Percentiles rank a stretch among this genome's conserved stretches.
These are phyloP conservation scores for Pyracantha coccinea DNA, from an alignment of 331 rosid species.

Conservation along the genomic window DNA sequence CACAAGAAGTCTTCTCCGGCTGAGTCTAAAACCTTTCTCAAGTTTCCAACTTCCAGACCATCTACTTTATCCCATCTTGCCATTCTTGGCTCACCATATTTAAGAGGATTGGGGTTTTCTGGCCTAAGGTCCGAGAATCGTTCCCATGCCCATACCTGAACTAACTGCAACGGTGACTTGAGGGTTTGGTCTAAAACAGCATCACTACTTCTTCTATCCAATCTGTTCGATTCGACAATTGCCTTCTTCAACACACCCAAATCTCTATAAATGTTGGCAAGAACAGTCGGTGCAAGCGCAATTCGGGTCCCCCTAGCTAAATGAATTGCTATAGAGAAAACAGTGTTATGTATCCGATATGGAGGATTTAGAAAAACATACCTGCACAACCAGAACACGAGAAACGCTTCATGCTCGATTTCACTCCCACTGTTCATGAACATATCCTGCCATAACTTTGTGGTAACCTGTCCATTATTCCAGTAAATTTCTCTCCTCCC, in stretches of 20 bases:
- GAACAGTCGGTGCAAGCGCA: constrained; percentile 49
- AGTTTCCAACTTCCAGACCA: background rate
- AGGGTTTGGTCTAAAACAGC: background rate
- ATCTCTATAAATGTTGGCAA: constrained; percentile 30
- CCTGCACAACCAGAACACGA: constrained; percentile 40
- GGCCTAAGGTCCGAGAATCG: constrained; percentile 11
- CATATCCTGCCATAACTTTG: too few species aligned
- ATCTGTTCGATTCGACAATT: too few species aligned
- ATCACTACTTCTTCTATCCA: background rate
- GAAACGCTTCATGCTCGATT: constrained; percentile 53
- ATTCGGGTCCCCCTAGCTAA: constrained; percentile 33
- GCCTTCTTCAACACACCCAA: too few species aligned
- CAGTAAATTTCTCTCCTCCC: too few species aligned
- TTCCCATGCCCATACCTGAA: constrained; percentile 35
- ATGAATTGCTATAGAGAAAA: constrained; percentile 36
- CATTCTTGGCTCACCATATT: constrained; percentile 4
- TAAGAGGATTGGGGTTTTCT: background rate
- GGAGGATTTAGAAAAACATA: constrained; percentile 21
- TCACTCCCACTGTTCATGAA: constrained; percentile 18
- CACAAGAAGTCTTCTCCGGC: background rate
- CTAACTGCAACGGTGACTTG: constrained; percentile 15
- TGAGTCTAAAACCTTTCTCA: background rate
- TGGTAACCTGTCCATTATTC: too few species aligned
- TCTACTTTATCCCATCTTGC: constrained; percentile 10
- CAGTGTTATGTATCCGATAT: background rate